Percentiles rank a stretch among this genome's conserved stretches.
Evolutionary conservation across 345 rosid species (phyloP).

Genomic region (Excoecaria cochinchinensis): DNA sequence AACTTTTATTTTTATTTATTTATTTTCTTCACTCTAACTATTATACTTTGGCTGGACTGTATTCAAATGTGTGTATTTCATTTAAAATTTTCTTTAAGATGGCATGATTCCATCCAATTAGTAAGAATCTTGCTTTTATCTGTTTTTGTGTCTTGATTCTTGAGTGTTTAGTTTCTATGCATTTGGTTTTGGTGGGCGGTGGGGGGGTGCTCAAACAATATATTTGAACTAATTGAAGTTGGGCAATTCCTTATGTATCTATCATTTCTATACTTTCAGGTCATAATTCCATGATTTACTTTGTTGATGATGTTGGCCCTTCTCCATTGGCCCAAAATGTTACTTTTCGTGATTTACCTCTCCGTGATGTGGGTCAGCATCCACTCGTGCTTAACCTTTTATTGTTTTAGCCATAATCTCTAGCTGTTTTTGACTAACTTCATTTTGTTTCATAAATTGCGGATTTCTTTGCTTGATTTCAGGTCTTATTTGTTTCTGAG

Average conservation of each 20-base stretch:
- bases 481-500: conserved; percentile 94
- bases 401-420: conserved; percentile 26
- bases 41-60: not conserved
- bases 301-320: conserved; percentile 97
- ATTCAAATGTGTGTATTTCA: not conserved
- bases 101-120: not conserved
- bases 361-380: conserved; percentile 99
- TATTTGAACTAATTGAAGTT: conserved; percentile 9
- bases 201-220: not conserved
- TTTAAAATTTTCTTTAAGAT: not conserved
- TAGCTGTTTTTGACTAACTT: conserved; percentile 24
- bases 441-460: conserved; percentile 12
- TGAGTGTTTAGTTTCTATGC: not conserved
- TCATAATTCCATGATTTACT: conserved; percentile 94
- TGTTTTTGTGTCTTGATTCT: not conserved
- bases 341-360: conserved; percentile 90
- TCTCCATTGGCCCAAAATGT: conserved; percentile 94
- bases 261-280: conserved; percentile 47
- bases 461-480: conserved; percentile 21
- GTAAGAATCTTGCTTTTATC: not conserved
- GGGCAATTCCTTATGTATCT: conserved; percentile 7
- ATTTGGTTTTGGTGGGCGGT: not conserved
- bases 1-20: no score
- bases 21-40: not conserved
- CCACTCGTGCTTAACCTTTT: conserved; percentile 50